Evolutionary conservation across 139 green algal genomes (phyloP).

Genomic region (Spirogloea muscicola): DNA sequence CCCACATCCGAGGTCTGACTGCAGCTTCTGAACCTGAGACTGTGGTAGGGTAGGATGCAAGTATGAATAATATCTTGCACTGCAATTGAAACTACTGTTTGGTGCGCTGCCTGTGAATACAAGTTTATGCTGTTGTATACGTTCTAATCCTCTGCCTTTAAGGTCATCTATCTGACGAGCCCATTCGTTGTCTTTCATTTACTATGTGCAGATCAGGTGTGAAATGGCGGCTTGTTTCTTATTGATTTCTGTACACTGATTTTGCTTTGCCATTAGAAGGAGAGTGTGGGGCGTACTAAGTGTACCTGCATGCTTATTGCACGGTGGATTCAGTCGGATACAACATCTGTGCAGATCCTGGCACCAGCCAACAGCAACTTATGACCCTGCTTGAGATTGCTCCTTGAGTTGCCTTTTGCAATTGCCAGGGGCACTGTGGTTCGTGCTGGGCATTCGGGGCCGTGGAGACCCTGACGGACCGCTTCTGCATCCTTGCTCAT

Average conservation of each 20-base stretch:
- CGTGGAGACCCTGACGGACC: constrained; percentile 44
- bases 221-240: too few relatives aligned
- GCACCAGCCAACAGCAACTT: too few relatives aligned
- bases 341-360: background rate
- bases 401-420: background rate
- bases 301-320: background rate
- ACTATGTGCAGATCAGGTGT: too few relatives aligned
- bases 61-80: background rate
- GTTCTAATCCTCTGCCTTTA: background rate
- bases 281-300: background rate
- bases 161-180: too few relatives aligned
- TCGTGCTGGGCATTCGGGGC: constrained; percentile 48
- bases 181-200: too few relatives aligned
- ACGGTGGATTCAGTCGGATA: background rate
- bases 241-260: background rate
- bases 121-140: background rate
- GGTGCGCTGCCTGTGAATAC: background rate
- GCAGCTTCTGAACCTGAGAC: background rate
- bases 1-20: constrained; percentile 10
- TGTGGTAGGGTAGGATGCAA: background rate
- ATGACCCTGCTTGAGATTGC: too few relatives aligned
- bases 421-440: constrained; percentile 40
- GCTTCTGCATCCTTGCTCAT: constrained; percentile 34
- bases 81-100: background rate
- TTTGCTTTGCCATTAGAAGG: background rate